Conservation (phyloP, 1,284 basidiomycete species). For the Ganoderma resinaceum region DNA sequence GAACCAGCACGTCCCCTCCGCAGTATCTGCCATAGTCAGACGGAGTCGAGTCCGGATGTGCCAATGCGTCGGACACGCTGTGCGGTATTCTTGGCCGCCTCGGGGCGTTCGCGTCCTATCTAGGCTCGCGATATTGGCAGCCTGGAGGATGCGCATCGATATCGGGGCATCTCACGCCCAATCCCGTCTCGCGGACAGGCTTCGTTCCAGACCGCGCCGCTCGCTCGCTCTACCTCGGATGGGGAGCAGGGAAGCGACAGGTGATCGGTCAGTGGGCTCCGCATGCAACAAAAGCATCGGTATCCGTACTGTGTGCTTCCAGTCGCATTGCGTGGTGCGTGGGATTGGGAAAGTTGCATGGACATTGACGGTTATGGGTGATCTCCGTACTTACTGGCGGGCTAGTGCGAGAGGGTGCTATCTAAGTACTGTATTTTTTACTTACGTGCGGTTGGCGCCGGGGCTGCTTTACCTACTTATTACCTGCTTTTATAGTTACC, state of each 20-base stretch:
- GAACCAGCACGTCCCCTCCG: slow-evolving; percentile 18
- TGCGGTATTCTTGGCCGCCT: not conserved
- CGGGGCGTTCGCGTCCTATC: not conserved
- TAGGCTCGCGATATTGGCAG: not conserved
- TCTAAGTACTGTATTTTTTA: slow-evolving; percentile 1
- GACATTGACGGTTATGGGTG: not conserved
- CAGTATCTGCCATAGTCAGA: slow-evolving; percentile 26
- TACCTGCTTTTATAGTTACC: slow-evolving; percentile 1
- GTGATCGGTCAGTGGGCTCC: slow-evolving; percentile 1
- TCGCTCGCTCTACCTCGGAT: slow-evolving; percentile 1
- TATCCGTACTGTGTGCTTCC: not conserved
- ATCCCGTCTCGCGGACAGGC: not conserved
- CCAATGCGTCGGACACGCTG: not conserved
- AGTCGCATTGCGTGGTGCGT: not conserved
- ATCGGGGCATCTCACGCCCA: not conserved
- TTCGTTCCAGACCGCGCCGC: not conserved
- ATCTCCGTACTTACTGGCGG: not conserved
- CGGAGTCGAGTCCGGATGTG: too few relatives aligned
- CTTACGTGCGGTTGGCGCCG: not conserved
- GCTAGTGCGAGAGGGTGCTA: not conserved
- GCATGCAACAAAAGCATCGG: not conserved
- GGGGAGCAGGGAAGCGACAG: slow-evolving; percentile 4
- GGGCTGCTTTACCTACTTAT: not conserved
- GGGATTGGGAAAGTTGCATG: not conserved
- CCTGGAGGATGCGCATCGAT: not conserved